Conservation (phyloP, 768 basidiomycete genomes). For the Auricularia sp. region DNA sequence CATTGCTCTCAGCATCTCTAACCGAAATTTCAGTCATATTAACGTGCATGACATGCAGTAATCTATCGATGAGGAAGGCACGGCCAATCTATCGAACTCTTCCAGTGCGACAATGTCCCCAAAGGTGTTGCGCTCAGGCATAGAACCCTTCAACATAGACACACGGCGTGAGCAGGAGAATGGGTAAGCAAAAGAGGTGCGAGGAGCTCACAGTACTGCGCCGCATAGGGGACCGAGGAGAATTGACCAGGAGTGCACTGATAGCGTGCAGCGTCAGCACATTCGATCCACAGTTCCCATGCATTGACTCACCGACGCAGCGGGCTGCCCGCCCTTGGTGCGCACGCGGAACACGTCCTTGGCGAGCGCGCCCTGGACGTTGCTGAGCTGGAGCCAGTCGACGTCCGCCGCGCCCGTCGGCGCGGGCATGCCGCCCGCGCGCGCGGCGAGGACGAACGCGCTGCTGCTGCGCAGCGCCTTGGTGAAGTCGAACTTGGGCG, state of each 20-base stretch:
- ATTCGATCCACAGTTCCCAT: not conserved
- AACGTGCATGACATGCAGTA: too few species aligned
- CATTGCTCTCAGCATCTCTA: too few species aligned
- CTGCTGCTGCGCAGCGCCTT: constrained; percentile 27
- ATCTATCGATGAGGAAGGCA: too few species aligned
- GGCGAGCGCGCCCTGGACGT: constrained; percentile 34
- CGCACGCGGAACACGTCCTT: constrained; percentile 19
- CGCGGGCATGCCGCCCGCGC: constrained; percentile 31
- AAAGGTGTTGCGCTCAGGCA: not conserved
- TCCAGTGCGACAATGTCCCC: too few species aligned
- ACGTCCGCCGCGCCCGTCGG: constrained; percentile 36
- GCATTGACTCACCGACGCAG: constrained; percentile 8
- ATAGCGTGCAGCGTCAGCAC: not conserved
- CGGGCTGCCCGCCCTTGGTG: constrained; percentile 22
- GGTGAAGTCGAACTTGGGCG: constrained; percentile 51
- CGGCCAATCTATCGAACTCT: too few species aligned
- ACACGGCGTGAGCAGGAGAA: not conserved
- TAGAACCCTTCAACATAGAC: not conserved
- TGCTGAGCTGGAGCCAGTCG: constrained; percentile 46
- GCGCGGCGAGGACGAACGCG: constrained; percentile 40
- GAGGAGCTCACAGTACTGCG: not conserved
- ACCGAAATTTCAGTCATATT: too few species aligned
- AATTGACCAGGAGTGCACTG: not conserved
- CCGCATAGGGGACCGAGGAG: not conserved
- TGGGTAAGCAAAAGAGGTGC: not conserved